These are phyloP conservation scores for Chaetoceros tenuissimus DNA, from an alignment of 108 stramenopile genomes.

Conservation along the genomic window DNA sequence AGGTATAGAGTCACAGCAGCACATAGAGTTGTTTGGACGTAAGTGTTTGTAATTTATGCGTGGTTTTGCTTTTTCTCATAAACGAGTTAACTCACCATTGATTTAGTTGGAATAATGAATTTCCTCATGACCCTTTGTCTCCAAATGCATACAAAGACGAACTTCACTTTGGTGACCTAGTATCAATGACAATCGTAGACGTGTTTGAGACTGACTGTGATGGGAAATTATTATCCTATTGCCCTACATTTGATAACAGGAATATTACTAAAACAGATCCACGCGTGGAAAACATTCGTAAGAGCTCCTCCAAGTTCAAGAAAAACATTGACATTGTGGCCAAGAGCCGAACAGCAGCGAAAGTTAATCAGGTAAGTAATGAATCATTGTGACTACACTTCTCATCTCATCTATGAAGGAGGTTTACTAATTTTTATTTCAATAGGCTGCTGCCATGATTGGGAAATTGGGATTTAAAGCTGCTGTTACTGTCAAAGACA, in stretches of 20 bases:
- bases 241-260: conserved; percentile 86
- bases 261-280: conserved; percentile 67
- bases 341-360: conserved; percentile 50
- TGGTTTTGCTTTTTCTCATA: neutral
- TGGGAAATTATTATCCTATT: conserved; percentile 73
- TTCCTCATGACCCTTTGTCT: conserved; percentile 22
- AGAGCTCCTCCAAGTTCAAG: conserved; percentile 47
- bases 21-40: conserved; percentile 82
- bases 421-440: neutral
- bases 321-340: conserved; percentile 40
- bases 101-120: conserved; percentile 81
- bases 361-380: conserved; percentile 35
- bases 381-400: neutral
- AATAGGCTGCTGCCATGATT: conserved; percentile 18
- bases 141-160: conserved; percentile 14
- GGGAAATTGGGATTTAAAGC: conserved; percentile 20
- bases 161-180: conserved; percentile 74
- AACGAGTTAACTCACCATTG: neutral
- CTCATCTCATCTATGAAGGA: neutral
- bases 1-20: conserved; percentile 83
- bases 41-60: neutral
- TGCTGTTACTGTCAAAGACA: conserved; percentile 18
- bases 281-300: conserved; percentile 54
- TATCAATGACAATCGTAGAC: conserved; percentile 82
- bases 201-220: conserved; percentile 85